Evolutionary conservation across 2,329 filamentous ascomycete species (phyloP), one percentile per base, ranked within the genome.

Genomic region (Alternaria angustiovoidea): DNA sequence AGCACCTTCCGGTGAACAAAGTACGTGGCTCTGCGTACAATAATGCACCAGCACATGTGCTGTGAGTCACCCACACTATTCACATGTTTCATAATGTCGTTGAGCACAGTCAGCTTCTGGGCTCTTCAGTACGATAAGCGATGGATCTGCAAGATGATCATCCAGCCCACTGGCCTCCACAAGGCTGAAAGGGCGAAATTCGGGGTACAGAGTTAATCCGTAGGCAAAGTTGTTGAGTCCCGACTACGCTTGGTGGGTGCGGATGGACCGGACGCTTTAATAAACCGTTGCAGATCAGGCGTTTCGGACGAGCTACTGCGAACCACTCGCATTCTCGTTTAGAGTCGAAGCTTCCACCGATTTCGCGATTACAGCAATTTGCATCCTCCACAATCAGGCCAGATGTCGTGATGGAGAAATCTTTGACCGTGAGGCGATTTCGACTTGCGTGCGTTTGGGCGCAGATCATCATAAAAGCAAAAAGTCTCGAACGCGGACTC

Each of bases 391-490:
- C 51, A 30, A 54, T 47, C 55, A 44, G 49, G 55, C 55, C 55
- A 58, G 55, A 58, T 54, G 11, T 36, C 24, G 49, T 44, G 49
- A 42, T 52, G 55, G 55, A 58, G 28, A 38, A 58, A 47, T 51
- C 52, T 36, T 58, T 30, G 26, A 26, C n/a, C 24, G 22, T 42
- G 34, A 47, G 55, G 42, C 49, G 12, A 39, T 38, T 39, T 36
- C 32, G 34, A 18, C 42, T 30, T 46, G 41, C 22, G 24, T 26
- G 34, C 39, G 41, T 57, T 28, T 34, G 42, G 30, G 38, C 34
- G 55, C 49, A 46, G 55, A 58, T 58, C 55, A 14, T 58, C 55
- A 58, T 58, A 58, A 54, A 58, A 41, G 34, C 43, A 28, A 16
- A 14, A 52, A 42, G 55, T 44, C 42, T 46, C 55, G 55, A 58